A percentile compares a stretch with the other conserved stretches of the same genome.
These are phyloP conservation scores for Anethum foeniculum DNA, from an alignment of 140 eudicot species.

Conservation along the genomic window DNA sequence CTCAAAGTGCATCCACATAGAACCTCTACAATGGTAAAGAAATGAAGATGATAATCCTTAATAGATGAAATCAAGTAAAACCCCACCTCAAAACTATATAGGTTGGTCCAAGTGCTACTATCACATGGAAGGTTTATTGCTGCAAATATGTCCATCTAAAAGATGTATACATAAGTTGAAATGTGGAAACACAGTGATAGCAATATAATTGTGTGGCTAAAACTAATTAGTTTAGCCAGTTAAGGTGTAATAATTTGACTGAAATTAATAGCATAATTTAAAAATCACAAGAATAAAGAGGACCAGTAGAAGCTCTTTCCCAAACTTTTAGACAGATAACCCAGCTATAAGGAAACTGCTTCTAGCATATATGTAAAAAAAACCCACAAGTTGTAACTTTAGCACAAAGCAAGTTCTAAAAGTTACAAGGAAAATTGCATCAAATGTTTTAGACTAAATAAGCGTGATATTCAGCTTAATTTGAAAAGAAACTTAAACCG, in stretches of 20 bases:
- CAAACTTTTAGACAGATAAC: neutral
- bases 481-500: neutral
- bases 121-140: neutral
- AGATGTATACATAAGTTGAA: neutral
- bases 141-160: slow-evolving; percentile 6
- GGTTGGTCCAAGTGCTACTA: neutral
- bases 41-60: too few relatives aligned
- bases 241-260: neutral
- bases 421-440: neutral
- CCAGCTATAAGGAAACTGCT: neutral
- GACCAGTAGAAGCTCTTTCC: neutral
- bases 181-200: neutral
- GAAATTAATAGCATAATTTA: neutral
- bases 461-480: neutral
- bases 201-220: neutral
- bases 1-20: neutral
- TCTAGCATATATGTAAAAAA: neutral
- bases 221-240: neutral
- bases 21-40: neutral
- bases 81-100: neutral
- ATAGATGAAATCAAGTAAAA: too few relatives aligned
- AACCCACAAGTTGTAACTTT: neutral
- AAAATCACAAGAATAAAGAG: neutral
- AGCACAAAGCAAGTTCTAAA: neutral
- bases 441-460: neutral